A percentile compares a stretch with the other conserved stretches of the same genome.
phyloP scores from a whole-genome alignment of 768 basidiomycete genomes.

The Saitozyma podzolica region DNA sequence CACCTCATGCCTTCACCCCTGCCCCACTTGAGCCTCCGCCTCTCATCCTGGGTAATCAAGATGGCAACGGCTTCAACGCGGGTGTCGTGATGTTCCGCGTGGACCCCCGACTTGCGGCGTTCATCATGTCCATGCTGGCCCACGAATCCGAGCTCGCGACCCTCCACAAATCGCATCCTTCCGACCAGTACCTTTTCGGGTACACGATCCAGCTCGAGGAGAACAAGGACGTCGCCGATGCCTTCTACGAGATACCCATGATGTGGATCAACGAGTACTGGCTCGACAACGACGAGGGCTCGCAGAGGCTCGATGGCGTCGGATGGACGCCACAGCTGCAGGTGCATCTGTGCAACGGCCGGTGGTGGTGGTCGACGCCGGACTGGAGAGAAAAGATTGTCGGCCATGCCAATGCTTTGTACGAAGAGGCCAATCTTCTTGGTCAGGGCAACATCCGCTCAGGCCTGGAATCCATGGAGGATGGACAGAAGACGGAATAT shows the following conservation, averaged over 20 bases:
- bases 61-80: constrained; percentile 28
- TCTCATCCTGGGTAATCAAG: constrained; percentile 22
- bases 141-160: not conserved
- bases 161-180: not conserved
- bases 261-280: constrained; percentile 20
- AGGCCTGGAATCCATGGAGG: not conserved
- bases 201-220: not conserved
- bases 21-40: constrained; percentile 5
- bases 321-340: constrained; percentile 5
- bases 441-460: not conserved
- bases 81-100: constrained; percentile 19
- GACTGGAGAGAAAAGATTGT: constrained; percentile 5
- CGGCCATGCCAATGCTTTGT: constrained; percentile 5
- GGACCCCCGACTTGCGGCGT: constrained; percentile 4
- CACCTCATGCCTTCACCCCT: no score
- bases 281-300: not conserved
- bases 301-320: no score
- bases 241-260: constrained; percentile 19
- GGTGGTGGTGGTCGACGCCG: not conserved
- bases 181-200: constrained; percentile 9
- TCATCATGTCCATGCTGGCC: constrained; percentile 8
- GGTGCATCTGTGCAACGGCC: constrained; percentile 16
- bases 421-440: constrained; percentile 1
- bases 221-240: not conserved
- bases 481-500: not conserved